These are phyloP conservation scores for Dothideomycetidae sp. DNA, from an alignment of 2,329 filamentous ascomycete genomes.

Conservation along the genomic window DNA sequence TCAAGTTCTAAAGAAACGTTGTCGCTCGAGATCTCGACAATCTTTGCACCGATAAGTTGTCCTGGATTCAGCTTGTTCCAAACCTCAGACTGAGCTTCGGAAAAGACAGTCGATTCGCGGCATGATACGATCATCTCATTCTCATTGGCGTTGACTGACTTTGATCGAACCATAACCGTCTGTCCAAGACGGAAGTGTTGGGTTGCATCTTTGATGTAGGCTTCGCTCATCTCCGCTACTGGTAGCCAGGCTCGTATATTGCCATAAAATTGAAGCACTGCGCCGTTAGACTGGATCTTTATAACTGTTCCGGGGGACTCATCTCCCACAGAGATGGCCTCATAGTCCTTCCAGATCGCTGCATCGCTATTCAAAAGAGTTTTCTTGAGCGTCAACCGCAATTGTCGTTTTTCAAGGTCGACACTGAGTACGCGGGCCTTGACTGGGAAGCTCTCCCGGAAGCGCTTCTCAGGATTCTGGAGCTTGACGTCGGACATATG, in stretches of 20 bases:
- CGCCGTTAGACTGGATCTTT: conserved; percentile 63
- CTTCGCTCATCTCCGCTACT: conserved; percentile 94
- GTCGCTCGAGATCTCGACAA: conserved; percentile 32
- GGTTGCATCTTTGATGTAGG: conserved; percentile 75
- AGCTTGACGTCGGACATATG: conserved; percentile 80
- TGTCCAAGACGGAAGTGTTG: conserved; percentile 85
- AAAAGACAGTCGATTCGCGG: conserved; percentile 72
- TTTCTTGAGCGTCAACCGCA: conserved; percentile 88
- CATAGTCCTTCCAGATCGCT: conserved; percentile 62
- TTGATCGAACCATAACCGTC: conserved; percentile 78
- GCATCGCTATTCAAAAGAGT: conserved; percentile 80
- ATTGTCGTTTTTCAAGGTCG: conserved; percentile 58
- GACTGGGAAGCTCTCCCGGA: conserved; percentile 70
- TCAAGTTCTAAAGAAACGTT: conserved; percentile 53
- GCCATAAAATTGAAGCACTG: conserved; percentile 86
- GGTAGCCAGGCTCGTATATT: conserved; percentile 73
- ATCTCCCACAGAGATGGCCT: conserved; percentile 57
- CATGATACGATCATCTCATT: conserved; percentile 75
- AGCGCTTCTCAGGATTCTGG: conserved; percentile 92
- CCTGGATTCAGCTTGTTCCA: conserved; percentile 62
- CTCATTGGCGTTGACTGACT: conserved; percentile 59
- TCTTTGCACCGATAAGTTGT: conserved; percentile 59
- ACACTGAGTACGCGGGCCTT: conserved; percentile 76
- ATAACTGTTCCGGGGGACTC: conserved; percentile 79
- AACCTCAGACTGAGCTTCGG: conserved; percentile 58